Base-by-base conservation (phyloP, 805 yeast genomes). In the Soucietia sequanensis region DNA sequence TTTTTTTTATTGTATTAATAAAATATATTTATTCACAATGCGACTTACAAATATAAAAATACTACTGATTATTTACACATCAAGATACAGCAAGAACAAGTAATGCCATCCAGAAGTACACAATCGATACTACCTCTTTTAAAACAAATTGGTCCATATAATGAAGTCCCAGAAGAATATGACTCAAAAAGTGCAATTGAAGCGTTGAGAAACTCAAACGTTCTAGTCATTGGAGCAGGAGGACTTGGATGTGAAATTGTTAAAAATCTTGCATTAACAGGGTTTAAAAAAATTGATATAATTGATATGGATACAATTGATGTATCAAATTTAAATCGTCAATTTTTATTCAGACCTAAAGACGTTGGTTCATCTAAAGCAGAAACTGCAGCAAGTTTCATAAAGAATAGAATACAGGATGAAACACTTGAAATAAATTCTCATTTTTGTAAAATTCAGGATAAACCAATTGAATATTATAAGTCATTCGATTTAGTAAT, bases 221-320 rank as follows among this genome's bases (percentile, higher is more conserved):
- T 68, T 5, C 46, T 68, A 17, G 76, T 77, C 6, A 72, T 84
- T 29, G 95, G 95, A 2, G 91, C 91, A 1, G 95, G 95, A 1
- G 95, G 95, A 0, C 61, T 84, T 16, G 95, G 95, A 3, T 84
- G 95, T 59, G 93, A 85, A 56, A 80, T 84, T 20, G 58, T 84
- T 30, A 85, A 85, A 58, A 75, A 83, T 54, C 64, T 85, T 33
- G 85, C 85, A 1, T 60, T 80, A 21, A 68, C 79, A n/a, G 91
- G 91, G 4, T 81, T 85, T 50, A 62, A 61, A 38, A 59, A 78
- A 31, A 75, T 85, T 20, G 78, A 81, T 38, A 75, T 85, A 8
- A 81, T 84, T 24, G 95, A 84, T 52, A 84, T 84, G 91, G 95
- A 84, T 55, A 82, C 86, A 2, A 82, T 84, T 34, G 93, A 84